phyloP scores from a whole-genome alignment of 352 stramenopile species.

The Globisporangium acanthophoron region DNA sequence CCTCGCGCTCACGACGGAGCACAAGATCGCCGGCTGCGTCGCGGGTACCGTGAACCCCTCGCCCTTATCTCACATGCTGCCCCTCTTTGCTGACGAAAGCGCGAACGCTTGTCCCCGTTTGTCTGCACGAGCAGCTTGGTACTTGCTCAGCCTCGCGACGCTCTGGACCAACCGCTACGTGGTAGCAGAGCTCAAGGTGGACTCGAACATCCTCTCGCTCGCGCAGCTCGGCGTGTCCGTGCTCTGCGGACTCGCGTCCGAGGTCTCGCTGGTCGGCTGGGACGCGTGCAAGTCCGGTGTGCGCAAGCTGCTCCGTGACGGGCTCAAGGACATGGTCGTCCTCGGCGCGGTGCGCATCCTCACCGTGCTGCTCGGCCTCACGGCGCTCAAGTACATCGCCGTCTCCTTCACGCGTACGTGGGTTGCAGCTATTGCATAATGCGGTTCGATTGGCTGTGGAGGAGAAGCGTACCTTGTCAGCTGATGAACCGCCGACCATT shows the following conservation, averaged over 20 bases:
- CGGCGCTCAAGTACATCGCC: constrained; percentile 89
- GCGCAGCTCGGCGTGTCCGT: constrained; percentile 79
- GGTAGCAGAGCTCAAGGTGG: constrained; percentile 61
- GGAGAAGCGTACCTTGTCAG: background rate
- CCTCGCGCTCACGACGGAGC: constrained; percentile 24
- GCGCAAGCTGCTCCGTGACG: constrained; percentile 44
- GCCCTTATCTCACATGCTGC: background rate
- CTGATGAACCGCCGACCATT: constrained; percentile 1
- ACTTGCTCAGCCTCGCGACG: constrained; percentile 71
- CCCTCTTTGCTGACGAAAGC: background rate
- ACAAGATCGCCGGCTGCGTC: constrained; percentile 63
- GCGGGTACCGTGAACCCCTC: constrained; percentile 19
- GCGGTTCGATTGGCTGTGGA: background rate
- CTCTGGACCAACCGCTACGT: constrained; percentile 85
- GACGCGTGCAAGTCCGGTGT: constrained; percentile 40
- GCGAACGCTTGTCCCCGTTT: background rate
- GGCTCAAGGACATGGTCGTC: constrained; percentile 80
- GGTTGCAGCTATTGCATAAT: background rate
- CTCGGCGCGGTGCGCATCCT: constrained; percentile 79
- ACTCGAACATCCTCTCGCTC: constrained; percentile 75
- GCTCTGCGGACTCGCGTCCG: constrained; percentile 53
- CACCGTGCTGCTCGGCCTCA: constrained; percentile 86
- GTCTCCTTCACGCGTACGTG: constrained; percentile 86
- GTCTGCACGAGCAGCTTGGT: constrained; percentile 43
- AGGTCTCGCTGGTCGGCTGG: constrained; percentile 73